Evolutionary conservation across 75 land plant genomes (phyloP), one percentile per base, ranked within the genome.

Genomic region (Pinus taeda): DNA sequence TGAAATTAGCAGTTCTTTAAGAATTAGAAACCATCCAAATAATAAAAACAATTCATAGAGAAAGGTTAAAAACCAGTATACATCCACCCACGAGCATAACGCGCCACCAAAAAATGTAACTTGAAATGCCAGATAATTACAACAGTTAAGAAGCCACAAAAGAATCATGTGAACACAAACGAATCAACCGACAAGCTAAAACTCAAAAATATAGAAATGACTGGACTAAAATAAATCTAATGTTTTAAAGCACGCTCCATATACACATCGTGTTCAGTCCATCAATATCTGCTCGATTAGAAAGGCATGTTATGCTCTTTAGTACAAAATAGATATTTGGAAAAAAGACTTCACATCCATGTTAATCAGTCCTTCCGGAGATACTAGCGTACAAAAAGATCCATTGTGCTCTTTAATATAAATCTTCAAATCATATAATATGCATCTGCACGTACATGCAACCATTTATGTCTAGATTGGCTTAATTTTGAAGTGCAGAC

Each of bases 401-500:
- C 53, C 53, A 45, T 17, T 45, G 29, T 39, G 49, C 49, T 20
- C 22, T 42, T 39, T 18, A 37, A 69, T 7, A 45, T 45, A 45
- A 39, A 42, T 9, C 8, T 39, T 20, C 53, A 8, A 0, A 39
- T 39, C 53, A 42, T 7, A 45, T 7, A 45, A 45, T 7, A 45
- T 7, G 11, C 49, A 20, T 45, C n/a, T 7, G 21, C n/a, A 20
- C 8, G 12, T 4, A 39, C 20, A 9, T 69, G 71, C 39, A 18
- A 11, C 71, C n/a, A 5, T 69, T 42, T 30, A 75, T 20, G 62
- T 62, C 59, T 90, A 89, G 78, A 96, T 96, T 17, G 98, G 98
- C 83, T 93, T 96, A 81, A 96, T 96, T 88, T 96, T 96, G 88
- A 96, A 96, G 82, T 96, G 94, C 71, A 96, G 81, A 1, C 94